A percentile compares a stretch with the other conserved stretches of the same genome.
Evolutionary conservation across 75 land plant genomes (phyloP).

Genomic region (Chamaecyparis obtusa): DNA sequence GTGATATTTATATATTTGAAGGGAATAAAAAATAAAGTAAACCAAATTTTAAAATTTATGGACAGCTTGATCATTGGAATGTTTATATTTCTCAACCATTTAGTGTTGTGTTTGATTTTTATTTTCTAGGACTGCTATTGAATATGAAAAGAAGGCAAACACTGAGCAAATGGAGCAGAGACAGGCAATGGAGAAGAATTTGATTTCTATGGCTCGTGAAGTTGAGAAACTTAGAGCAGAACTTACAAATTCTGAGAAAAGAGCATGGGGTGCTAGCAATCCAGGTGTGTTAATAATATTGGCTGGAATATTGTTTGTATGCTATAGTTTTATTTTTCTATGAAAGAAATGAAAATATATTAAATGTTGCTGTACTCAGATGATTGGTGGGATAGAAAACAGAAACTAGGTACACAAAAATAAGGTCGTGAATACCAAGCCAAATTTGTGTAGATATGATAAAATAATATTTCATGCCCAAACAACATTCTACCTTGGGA

Average conservation of each 20-base stretch:
- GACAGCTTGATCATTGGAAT: not conserved
- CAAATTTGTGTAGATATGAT: no score
- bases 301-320: not conserved
- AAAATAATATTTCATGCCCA: no score
- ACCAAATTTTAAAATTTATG: not conserved
- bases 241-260: slow-evolving; percentile 48
- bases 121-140: slow-evolving; percentile 49
- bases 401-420: not conserved
- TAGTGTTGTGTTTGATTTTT: not conserved
- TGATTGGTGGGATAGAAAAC: not conserved
- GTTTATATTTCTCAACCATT: not conserved
- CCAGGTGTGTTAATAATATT: not conserved
- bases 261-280: slow-evolving; percentile 30
- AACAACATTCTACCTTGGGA: not conserved
- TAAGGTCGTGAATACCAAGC: not conserved
- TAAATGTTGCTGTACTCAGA: not conserved
- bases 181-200: slow-evolving; percentile 72
- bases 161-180: slow-evolving; percentile 63
- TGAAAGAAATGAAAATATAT: not conserved
- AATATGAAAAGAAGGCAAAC: slow-evolving; percentile 75
- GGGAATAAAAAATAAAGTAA: not conserved
- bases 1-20: no score
- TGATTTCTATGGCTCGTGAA: slow-evolving; percentile 77
- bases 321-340: not conserved
- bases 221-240: slow-evolving; percentile 84